phyloP scores from a whole-genome alignment of 768 basidiomycete genomes.

The Leucogyrophana mollusca region DNA sequence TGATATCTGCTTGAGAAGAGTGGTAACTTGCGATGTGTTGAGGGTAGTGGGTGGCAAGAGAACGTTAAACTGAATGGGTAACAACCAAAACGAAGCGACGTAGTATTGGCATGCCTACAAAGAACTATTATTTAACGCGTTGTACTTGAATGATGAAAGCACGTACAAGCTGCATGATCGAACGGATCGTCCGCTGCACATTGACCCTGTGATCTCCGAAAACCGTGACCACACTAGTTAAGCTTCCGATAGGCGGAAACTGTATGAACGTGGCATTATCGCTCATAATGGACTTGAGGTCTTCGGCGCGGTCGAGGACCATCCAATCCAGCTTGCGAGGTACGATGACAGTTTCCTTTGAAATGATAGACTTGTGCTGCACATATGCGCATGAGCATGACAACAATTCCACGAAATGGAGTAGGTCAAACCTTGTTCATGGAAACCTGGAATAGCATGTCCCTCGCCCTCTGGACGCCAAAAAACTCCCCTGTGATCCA shows the following conservation, averaged over 20 bases:
- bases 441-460: constrained; percentile 91
- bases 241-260: constrained; percentile 89
- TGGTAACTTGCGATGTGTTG: constrained; percentile 79
- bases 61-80: constrained; percentile 92
- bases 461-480: constrained; percentile 89
- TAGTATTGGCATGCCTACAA: constrained; percentile 90
- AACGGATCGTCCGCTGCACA: constrained; percentile 90
- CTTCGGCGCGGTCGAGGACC: constrained; percentile 93
- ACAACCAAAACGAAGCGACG: constrained; percentile 95
- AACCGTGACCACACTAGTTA: constrained; percentile 89
- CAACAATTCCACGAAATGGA: background rate
- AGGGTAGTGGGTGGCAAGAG: constrained; percentile 80
- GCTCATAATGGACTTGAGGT: constrained; percentile 88
- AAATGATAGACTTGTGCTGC: constrained; percentile 87
- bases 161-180: constrained; percentile 92
- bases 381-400: background rate
- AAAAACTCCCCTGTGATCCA: constrained; percentile 99
- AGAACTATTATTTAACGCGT: too few relatives aligned
- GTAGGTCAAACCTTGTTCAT: constrained; percentile 65
- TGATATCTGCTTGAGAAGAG: constrained; percentile 84
- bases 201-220: constrained; percentile 93
- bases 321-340: constrained; percentile 99
- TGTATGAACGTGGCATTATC: constrained; percentile 97
- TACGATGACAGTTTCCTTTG: constrained; percentile 89
- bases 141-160: too few relatives aligned